A percentile compares a stretch with the other conserved stretches of the same genome.
phyloP scores from a whole-genome alignment of 768 basidiomycete species.

The Mycena maculata region DNA sequence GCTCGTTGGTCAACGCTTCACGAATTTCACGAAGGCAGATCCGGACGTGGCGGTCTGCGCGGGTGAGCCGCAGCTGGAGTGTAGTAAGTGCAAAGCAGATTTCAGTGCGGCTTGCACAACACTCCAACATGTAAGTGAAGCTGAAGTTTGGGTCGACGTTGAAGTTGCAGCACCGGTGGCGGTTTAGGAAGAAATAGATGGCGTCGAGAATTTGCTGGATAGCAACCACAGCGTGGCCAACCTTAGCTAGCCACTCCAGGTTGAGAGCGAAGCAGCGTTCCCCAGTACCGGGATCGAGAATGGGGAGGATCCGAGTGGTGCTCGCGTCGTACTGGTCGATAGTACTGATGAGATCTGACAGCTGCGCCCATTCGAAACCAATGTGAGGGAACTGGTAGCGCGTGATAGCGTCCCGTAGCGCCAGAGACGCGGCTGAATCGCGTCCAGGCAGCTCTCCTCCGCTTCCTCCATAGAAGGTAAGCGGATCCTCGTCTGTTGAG shows the following conservation, averaged over 20 bases:
- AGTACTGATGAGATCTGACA: no score
- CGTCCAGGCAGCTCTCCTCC: no score
- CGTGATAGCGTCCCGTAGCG: no score
- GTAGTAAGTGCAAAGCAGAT: background rate
- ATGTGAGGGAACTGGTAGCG: no score
- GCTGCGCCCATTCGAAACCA: no score
- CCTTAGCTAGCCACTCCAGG: background rate
- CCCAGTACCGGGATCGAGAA: no score
- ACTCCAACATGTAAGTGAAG: background rate
- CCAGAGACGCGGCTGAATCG: no score
- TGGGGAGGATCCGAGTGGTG: no score
- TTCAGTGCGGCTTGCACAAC: background rate
- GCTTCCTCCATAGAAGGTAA: no score
- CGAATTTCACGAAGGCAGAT: background rate
- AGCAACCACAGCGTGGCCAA: background rate
- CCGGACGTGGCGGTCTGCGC: background rate
- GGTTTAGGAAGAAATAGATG: background rate
- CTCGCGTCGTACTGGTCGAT: no score
- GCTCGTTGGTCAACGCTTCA: background rate
- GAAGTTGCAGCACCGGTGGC: background rate
- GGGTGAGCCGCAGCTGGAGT: background rate
- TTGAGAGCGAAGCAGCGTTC: background rate
- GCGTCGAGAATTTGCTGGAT: background rate
- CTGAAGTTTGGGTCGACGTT: background rate
- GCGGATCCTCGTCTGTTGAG: no score